Conservation (phyloP, 306 rosid genomes). For the Castanea crenata region DNA sequence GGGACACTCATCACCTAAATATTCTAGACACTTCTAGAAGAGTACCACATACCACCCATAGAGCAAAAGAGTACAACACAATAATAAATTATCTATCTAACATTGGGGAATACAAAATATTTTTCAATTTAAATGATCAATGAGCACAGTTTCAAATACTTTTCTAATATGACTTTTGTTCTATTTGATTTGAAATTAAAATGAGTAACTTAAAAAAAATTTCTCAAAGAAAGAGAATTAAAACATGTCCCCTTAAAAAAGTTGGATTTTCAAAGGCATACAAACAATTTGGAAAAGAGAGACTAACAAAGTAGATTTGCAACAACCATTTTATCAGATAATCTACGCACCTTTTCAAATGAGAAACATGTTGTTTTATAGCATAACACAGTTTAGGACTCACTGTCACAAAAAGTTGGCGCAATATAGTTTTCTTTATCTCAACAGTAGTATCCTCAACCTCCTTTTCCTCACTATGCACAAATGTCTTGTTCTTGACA, state of each 20-base stretch:
- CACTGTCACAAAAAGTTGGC: slow-evolving; percentile 75
- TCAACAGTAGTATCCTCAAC: slow-evolving; percentile 11
- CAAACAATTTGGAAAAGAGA: not conserved
- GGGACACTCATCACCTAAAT: too few species aligned
- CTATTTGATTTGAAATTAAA: too few species aligned
- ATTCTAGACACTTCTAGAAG: too few species aligned
- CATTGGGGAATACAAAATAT: not conserved
- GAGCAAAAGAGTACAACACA: too few species aligned
- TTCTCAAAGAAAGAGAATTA: not conserved
- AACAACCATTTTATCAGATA: not conserved
- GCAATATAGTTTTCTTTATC: slow-evolving; percentile 32
- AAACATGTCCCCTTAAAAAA: too few species aligned
- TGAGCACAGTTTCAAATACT: too few species aligned
- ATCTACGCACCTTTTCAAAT: slow-evolving; percentile 58
- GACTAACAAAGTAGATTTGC: not conserved
- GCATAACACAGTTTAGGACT: slow-evolving; percentile 76
- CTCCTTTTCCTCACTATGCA: slow-evolving; percentile 11
- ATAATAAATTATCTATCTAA: too few species aligned
- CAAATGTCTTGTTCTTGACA: not conserved
- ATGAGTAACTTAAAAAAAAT: not conserved
- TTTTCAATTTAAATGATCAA: too few species aligned
- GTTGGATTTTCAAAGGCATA: too few species aligned
- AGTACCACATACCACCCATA: too few species aligned
- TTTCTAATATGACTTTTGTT: too few species aligned
- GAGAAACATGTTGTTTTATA: slow-evolving; percentile 57